Evolutionary conservation across 768 basidiomycete genomes (phyloP), one percentile per base, ranked within the genome.

Genomic region (Gymnopilus dilepis): DNA sequence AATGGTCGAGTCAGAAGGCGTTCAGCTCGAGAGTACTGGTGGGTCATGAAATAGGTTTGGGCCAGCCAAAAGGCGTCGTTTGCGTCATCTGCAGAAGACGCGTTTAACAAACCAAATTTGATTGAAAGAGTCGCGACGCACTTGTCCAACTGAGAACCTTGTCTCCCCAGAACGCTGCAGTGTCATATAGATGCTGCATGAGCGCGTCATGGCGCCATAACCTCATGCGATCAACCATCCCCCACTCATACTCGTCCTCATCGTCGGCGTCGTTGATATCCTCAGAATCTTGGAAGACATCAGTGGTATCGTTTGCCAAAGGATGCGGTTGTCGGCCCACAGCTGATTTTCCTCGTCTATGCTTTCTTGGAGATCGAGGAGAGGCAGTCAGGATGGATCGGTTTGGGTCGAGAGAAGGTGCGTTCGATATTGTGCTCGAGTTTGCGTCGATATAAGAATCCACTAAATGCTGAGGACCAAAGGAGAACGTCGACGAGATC

Each of bases 41-140:
- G 89, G 2, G 91, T 95, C 81, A 96, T 91, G 74, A 99, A 99
- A 75, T 95, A 95, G 0, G 92, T 94, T 74, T 99, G 97, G 2
- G 97, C 96, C 21, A 99, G 86, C 97, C 97, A 99, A 76, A 99
- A 99, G 12, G 95, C 97, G 75, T 99, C 97, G 72, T 98, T 97
- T 30, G 95, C 90, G 69, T 99, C 94, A 64, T 89, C 97, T 63
- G 41, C 57, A 63, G 59, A 43, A 37, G 19, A 59, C 58, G 31
- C 57, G 52, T 54, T 62, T 63, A 51, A 24, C 33, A 13, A 24
- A 31, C 60, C 58, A 40, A 60, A 51, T 51, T 47, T 22, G 11
- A 45, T 17, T 58, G 62, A 8, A n/a, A 38, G 60, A 40, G 57
- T 76, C 74, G 72, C 61, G 67, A 82, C 86, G 67, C 71, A 98